Percentiles rank a stretch among this genome's conserved stretches.
Conservation (phyloP, 1,284 basidiomycete genomes). For the Boletus holoroseus region DNA sequence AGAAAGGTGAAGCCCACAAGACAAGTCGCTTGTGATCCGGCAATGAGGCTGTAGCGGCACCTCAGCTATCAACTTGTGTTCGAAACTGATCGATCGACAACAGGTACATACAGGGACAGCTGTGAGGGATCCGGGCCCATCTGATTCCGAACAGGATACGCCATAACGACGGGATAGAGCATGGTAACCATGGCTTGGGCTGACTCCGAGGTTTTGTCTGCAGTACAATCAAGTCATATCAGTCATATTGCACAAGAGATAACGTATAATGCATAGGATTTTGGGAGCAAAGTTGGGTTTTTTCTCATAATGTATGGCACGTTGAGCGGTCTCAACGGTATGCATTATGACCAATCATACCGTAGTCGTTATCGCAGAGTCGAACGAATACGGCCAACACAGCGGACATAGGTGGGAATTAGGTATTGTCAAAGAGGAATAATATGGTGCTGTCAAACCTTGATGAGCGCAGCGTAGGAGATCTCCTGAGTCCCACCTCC, state of each 20-base stretch:
- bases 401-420: constrained; percentile 26
- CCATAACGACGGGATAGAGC: constrained; percentile 21
- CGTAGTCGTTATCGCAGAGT: constrained; percentile 16
- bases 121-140: not conserved
- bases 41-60: not conserved
- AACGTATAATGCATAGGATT: not conserved
- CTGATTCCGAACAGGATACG: not conserved
- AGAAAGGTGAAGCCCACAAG: not conserved
- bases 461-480: constrained; percentile 20
- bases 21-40: constrained; percentile 1
- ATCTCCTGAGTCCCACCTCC: constrained; percentile 8
- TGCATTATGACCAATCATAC: not conserved
- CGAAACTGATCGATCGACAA: constrained; percentile 3
- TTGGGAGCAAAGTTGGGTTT: not conserved
- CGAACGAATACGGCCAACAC: constrained; percentile 8
- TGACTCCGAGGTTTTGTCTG: not conserved
- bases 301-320: not conserved
- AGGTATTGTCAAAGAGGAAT: constrained; percentile 18
- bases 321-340: not conserved
- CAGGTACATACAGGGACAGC: not conserved
- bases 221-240: not conserved
- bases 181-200: constrained; percentile 2
- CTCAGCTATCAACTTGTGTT: not conserved
- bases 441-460: constrained; percentile 28
- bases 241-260: not conserved